phyloP scores from a whole-genome alignment of 1,139 yeast genomes.

The Yamadazyma diddensiae region DNA sequence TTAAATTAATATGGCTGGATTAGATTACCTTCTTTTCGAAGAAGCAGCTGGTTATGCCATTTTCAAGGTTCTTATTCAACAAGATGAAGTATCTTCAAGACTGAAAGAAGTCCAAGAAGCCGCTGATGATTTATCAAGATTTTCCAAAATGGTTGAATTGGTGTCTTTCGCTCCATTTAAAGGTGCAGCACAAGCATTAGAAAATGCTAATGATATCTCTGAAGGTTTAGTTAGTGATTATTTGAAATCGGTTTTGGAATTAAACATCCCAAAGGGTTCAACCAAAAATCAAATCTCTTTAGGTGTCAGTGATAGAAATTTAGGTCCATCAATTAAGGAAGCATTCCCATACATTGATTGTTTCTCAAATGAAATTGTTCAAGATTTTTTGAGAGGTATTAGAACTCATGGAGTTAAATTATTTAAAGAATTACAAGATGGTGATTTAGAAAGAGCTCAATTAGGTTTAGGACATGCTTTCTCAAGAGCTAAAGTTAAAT shows the following conservation, averaged over 20 bases:
- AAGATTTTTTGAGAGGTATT: constrained; percentile 92
- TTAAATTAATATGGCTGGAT: constrained; percentile 47
- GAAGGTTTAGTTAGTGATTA: constrained; percentile 96
- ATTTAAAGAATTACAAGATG: constrained; percentile 87
- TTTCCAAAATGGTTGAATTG: constrained; percentile 89
- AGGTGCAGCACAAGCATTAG: constrained; percentile 98
- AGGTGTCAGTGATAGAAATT: constrained; percentile 91
- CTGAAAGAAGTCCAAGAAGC: constrained; percentile 94
- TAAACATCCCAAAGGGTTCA: constrained; percentile 85
- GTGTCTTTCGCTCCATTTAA: constrained; percentile 97
- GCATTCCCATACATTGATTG: constrained; percentile 85
- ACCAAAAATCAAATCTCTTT: constrained; percentile 63
- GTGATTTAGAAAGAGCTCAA: constrained; percentile 97
- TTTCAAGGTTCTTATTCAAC: constrained; percentile 90
- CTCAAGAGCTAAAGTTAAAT: constrained; percentile 98
- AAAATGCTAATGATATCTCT: constrained; percentile 95
- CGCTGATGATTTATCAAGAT: constrained; percentile 78
- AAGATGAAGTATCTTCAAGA: constrained; percentile 90
- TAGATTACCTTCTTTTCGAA: constrained; percentile 93
- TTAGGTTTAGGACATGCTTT: constrained; percentile 98
- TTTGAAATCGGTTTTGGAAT: constrained; percentile 82
- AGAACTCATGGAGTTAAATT: constrained; percentile 88
- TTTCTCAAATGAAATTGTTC: constrained; percentile 86
- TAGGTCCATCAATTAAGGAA: constrained; percentile 97
- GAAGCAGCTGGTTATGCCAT: constrained; percentile 99